Base-by-base conservation (phyloP, 352 stramenopile species). In the Saprolegnia diclina region DNA sequence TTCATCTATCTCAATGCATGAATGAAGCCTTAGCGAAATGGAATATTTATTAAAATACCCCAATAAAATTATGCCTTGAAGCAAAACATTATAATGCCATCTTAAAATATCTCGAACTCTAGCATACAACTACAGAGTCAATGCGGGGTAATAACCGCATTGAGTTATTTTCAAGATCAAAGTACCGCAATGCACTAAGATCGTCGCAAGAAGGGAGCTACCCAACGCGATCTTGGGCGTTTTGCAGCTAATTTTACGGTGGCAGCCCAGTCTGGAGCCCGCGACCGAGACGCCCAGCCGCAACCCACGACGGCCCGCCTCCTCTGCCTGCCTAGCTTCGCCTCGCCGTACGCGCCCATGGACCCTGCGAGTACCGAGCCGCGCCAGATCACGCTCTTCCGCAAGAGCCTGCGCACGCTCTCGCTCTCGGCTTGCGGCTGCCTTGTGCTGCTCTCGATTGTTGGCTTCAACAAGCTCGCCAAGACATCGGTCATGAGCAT, bases 371-470 rank as follows among this genome's bases (percentile, higher is more conserved):
- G 5, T 1, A 24, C 48, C 26, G 63, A 61, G 35, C 29, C 44
- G 19, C 32, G 38, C 18, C 19, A 37, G n/a, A 9, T 69, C 4
- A 22, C 21, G 18, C 54, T 69, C 38, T 61, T 63, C 53, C 53
- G 54, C 29, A 35, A 69, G 26, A 22, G 53, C 38, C 19, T 69
- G 11, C 63, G 50, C 38, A 61, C 35, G 21, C 53, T 69, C 26
- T 69, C 63, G 18, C 53, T 69, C 53, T 16, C 13, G 18, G 37
- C 24, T 4, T 61, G 42, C 29, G 24, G 53, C 21, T 69, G 63
- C 22, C 63, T 69, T 16, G 63, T 69, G n/a, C 40, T 69, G 44
- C 24, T 69, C 13, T 57, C 63, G 5, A 42, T 69, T 4, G 29
- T 69, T 16, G 63, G 63, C 14, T 69, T 69, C 26, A 35, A 62